These are phyloP conservation scores for Bolboschoenus planiculmis DNA, from an alignment of 176 grass and related monocot species.

Conservation along the genomic window DNA sequence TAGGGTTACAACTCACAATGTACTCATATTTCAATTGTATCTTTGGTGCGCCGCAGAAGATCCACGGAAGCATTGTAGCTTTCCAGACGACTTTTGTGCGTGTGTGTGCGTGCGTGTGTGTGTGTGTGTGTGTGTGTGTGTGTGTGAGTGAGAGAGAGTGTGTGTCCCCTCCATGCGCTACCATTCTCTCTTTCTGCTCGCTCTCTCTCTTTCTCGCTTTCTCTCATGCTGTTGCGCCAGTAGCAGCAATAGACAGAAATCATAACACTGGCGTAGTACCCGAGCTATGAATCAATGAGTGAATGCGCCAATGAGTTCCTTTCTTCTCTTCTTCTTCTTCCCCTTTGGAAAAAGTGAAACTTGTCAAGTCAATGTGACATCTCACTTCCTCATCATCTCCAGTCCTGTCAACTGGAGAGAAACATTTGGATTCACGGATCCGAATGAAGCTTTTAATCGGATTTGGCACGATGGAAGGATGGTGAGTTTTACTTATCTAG, in stretches of 20 bases:
- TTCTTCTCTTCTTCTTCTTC: not conserved
- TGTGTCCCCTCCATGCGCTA: constrained; percentile 18
- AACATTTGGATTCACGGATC: no score
- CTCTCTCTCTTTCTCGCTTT: not conserved
- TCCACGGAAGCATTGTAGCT: not conserved
- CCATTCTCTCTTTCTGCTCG: constrained; percentile 11
- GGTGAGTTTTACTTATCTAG: no score
- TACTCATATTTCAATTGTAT: no score
- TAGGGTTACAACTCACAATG: no score
- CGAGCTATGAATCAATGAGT: not conserved
- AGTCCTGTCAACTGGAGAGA: not conserved
- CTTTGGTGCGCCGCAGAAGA: not conserved
- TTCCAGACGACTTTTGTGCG: not conserved
- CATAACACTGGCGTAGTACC: not conserved
- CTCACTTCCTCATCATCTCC: not conserved
- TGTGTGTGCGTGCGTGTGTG: no score
- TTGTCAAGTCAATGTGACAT: constrained; percentile 6
- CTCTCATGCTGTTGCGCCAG: not conserved
- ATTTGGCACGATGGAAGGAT: no score
- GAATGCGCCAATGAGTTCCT: not conserved
- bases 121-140: no score
- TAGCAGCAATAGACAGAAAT: not conserved
- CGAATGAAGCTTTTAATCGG: no score
- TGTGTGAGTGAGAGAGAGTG: no score
- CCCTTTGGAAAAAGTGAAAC: not conserved